Conservation (phyloP, 2,329 filamentous ascomycete genomes). For the Coniochaeta sp. region DNA sequence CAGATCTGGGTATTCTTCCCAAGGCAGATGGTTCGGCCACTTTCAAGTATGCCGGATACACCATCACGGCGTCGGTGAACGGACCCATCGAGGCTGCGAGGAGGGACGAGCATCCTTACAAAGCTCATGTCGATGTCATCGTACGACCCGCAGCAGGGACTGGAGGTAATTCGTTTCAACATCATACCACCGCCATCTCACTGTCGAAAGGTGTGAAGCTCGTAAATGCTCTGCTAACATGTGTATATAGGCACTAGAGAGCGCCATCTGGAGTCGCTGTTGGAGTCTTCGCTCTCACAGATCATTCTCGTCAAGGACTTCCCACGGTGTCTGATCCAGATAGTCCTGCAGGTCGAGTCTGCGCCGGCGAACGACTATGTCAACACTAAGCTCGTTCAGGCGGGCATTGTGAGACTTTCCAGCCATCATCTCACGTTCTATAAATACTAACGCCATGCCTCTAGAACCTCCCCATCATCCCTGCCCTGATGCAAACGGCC, state of each 20-base stretch:
- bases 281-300: constrained; percentile 66
- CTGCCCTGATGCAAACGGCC: constrained; percentile 74
- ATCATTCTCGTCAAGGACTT: constrained; percentile 70
- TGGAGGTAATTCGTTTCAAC: constrained; percentile 50
- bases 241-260: constrained; percentile 59
- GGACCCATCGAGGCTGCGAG: constrained; percentile 86
- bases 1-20: constrained; percentile 51
- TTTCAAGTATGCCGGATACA: constrained; percentile 69
- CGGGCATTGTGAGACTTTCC: constrained; percentile 46
- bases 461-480: constrained; percentile 72
- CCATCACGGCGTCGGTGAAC: constrained; percentile 79
- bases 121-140: constrained; percentile 84
- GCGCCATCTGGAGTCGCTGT: constrained; percentile 71
- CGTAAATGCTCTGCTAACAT: constrained; percentile 15
- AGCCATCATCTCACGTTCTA: constrained; percentile 11
- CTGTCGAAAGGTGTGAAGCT: constrained; percentile 1
- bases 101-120: constrained; percentile 85
- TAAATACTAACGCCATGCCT: background rate
- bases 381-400: constrained; percentile 52
- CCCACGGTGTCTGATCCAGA: constrained; percentile 70
- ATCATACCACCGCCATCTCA: constrained; percentile 1
- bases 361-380: constrained; percentile 61
- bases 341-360: constrained; percentile 70
- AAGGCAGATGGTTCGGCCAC: constrained; percentile 75
- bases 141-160: constrained; percentile 83